phyloP scores from a whole-genome alignment of 768 basidiomycete species.

The Lactarius indigo region DNA sequence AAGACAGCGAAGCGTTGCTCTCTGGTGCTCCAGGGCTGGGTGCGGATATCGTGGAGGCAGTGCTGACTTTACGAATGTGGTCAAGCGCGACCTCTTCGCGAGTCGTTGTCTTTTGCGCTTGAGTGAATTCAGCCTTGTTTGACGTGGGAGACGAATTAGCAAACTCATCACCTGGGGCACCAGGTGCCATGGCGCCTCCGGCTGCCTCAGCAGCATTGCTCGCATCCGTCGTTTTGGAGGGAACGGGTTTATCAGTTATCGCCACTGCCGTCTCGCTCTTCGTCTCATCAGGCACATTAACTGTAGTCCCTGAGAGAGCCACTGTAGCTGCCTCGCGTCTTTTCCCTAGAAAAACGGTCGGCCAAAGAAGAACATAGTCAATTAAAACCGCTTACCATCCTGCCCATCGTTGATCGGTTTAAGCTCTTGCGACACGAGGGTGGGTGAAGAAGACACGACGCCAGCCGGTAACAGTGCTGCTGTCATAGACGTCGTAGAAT shows the following conservation, averaged over 20 bases:
- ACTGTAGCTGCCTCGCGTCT: neutral
- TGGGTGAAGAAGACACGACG: neutral
- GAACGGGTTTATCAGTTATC: neutral
- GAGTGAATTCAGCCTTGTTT: neutral
- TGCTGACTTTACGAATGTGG: no score
- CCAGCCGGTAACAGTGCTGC: neutral
- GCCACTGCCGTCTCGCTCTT: neutral
- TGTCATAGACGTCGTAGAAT: neutral
- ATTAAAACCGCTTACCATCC: neutral
- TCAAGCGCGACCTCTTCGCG: neutral
- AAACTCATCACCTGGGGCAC: neutral
- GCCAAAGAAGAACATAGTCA: neutral
- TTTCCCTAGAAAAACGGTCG: neutral
- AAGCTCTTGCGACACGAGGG: conserved; percentile 3
- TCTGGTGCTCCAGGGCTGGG: no score
- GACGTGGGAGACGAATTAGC: neutral
- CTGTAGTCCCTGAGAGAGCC: neutral
- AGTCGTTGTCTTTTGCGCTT: neutral
- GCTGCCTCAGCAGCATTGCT: neutral
- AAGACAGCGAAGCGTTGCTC: no score
- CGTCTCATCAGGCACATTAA: neutral
- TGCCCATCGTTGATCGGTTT: neutral
- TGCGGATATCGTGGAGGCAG: no score
- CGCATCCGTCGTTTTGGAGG: neutral
- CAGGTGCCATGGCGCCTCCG: neutral